phyloP scores from a whole-genome alignment of 2,329 filamentous ascomycete species.

The Neurospora crassa region DNA sequence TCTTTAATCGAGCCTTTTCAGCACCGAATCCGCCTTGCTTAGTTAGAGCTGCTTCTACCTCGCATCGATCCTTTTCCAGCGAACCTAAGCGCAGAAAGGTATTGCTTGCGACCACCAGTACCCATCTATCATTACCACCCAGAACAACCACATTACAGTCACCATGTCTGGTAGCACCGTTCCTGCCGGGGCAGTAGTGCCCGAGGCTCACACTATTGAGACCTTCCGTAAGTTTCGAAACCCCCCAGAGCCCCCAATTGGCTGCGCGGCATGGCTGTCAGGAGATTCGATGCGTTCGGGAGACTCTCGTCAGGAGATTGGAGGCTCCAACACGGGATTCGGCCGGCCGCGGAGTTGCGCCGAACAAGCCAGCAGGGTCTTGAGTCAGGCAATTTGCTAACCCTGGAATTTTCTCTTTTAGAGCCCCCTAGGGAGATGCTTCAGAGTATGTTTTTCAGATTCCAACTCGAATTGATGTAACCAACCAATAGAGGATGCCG shows the following conservation, averaged over 20 bases:
- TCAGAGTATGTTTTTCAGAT: conserved; percentile 42
- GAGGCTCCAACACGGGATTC: neutral
- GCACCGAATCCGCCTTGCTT: neutral
- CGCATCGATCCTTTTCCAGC: neutral
- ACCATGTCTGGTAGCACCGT: conserved; percentile 37
- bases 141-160: conserved; percentile 9
- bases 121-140: conserved; percentile 9
- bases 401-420: conserved; percentile 21
- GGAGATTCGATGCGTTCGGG: neutral
- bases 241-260: conserved; percentile 4
- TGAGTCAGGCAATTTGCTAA: conserved; percentile 9
- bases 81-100: neutral
- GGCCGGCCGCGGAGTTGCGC: neutral
- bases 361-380: neutral
- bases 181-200: conserved; percentile 47
- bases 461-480: conserved; percentile 10
- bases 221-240: conserved; percentile 50
- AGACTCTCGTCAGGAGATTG: neutral
- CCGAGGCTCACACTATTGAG: conserved; percentile 67
- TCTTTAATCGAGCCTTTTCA: conserved; percentile 1
- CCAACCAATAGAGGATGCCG: neutral
- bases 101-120: neutral
- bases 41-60: neutral
- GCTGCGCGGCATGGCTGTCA: neutral
- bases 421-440: conserved; percentile 59